Conservation (phyloP, 2,329 filamentous ascomycete genomes). For the Ramularia endophylla region DNA sequence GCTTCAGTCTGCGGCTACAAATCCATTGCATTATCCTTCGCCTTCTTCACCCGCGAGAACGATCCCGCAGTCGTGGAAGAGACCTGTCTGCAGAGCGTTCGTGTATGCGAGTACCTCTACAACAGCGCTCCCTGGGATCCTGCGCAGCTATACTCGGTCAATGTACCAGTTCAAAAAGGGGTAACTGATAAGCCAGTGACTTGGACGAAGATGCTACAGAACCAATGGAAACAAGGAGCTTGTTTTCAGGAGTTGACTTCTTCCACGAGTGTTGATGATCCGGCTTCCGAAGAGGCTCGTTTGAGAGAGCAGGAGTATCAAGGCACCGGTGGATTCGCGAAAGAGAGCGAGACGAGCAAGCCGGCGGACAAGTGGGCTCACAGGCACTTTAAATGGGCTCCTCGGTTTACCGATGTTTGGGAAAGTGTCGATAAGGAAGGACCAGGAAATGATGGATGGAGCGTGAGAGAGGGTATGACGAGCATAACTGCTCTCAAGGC, state of each 20-base stretch:
- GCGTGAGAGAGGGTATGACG: slow-evolving; percentile 78
- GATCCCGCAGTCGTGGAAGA: slow-evolving; percentile 73
- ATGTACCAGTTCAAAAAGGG: slow-evolving; percentile 76
- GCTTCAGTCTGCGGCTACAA: slow-evolving; percentile 42
- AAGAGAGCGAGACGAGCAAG: slow-evolving; percentile 28
- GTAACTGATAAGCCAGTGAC: slow-evolving; percentile 64
- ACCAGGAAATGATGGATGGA: slow-evolving; percentile 89
- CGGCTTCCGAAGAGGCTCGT: slow-evolving; percentile 60
- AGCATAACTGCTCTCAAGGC: slow-evolving; percentile 87
- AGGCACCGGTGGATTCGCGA: slow-evolving; percentile 33
- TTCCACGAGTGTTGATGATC: slow-evolving; percentile 51
- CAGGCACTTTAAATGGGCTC: slow-evolving; percentile 93
- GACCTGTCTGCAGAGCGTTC: slow-evolving; percentile 67
- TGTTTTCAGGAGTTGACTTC: slow-evolving; percentile 79
- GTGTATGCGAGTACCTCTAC: slow-evolving; percentile 71
- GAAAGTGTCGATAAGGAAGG: slow-evolving; percentile 73
- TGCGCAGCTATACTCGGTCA: slow-evolving; percentile 72
- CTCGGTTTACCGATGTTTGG: slow-evolving; percentile 79
- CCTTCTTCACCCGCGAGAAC: slow-evolving; percentile 81
- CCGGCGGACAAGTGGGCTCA: slow-evolving; percentile 54
- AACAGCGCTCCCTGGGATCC: slow-evolving; percentile 63
- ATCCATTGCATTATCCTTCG: slow-evolving; percentile 80
- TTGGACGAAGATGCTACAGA: slow-evolving; percentile 85
- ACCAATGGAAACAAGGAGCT: slow-evolving; percentile 77
- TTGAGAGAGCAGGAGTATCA: slow-evolving; percentile 60